Evolutionary conservation across 1,284 basidiomycete genomes (phyloP), one percentile per base, ranked within the genome.

Genomic region (Butyriboletus appendiculatus): DNA sequence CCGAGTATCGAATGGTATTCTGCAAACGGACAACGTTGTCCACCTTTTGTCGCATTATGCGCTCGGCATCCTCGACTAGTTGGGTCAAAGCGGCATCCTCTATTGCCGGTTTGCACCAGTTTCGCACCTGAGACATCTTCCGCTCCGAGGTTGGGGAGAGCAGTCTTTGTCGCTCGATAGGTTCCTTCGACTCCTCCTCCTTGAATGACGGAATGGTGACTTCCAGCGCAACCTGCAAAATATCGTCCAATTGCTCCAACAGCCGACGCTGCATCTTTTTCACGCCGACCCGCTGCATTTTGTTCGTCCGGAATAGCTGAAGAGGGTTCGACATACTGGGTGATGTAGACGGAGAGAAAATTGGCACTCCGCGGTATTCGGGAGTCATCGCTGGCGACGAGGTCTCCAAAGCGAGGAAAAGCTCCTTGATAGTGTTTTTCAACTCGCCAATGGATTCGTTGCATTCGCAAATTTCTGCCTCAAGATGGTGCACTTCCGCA

Each of bases 21-120:
- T 97, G 92, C 88, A 99, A 90, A 40, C 97, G 89, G 55, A 95
- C 93, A 45, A 98, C 92, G 58, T 90, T 94, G 73, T 96, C 96
- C 58, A 96, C 85, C 79, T 99, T 99, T 71, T 92, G 86, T 35
- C 92, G 82, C 79, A 97, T 91, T 35, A 96, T 83, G 35, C 89
- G 84, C 62, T 96, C 93, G 9, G 89, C 89, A 66, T 99, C 96
- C 55, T 87, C 82, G 50, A 91, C 82, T 32, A 99, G 81, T 61
- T 92, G 83, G 7, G 82, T 78, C 49, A 99, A 76, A 0, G 94
- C 96, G 1, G 85, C 76, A 67, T 99, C 97, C 55, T 94, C 87
- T n/a, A 88, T 90, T 11, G 79, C 76, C 4, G 92, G 94, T 65
- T 88, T 88, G 46, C 81, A 80, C 96, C 96, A 98, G 52, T 84